Base-by-base conservation (phyloP, 768 basidiomycete genomes). In the Pleurotus pulmonarius region DNA sequence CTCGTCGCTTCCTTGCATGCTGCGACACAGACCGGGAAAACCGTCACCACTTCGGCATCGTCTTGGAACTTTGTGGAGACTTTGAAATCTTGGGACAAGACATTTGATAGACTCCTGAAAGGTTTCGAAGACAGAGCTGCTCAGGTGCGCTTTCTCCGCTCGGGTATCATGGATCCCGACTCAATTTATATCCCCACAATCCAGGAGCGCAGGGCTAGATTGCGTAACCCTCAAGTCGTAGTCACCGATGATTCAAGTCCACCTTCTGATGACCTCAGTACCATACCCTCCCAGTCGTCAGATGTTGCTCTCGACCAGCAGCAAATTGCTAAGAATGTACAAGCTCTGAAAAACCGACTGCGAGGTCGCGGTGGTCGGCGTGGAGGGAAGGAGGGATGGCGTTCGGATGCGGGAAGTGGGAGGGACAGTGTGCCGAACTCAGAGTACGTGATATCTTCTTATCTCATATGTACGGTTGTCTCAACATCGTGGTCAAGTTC, bases 321-420 rank as follows among this genome's bases (percentile, higher is more conserved):
- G 65, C 86, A 94, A 63, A 98, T 98, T 59, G 86, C 95, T 3
- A 80, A 91, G 61, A 97, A 95, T 65, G 90, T 97, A 1, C 88
- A 94, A 62, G 92, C 91, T 0, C 77, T 99, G 54, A 97, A 95
- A 70, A 87, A 81, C 52, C 80, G 92, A 29, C 71, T 97, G 49
- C 89, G 92, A 55, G 89, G 89, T 24, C 78, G 87, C 52, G 88
- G 87, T 0, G 83, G 83, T 2, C 73, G 83, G 57, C 78, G 84
- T 56, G 78, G 80, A 16, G 76, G 79, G 55, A 70, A 75, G 40
- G 65, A 64, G 39, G 72, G 77, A 57, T 79, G 83, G 57, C 71
- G 80, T 58, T 74, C 78, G 56, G 76, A 73, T 20, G 56, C 69
- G 41, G 81, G 77, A 26, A 80, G 75, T 64, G 85, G 84, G 49